Evolutionary conservation across 1,284 basidiomycete species (phyloP).

Genomic region (Ceratobasidium sp.): DNA sequence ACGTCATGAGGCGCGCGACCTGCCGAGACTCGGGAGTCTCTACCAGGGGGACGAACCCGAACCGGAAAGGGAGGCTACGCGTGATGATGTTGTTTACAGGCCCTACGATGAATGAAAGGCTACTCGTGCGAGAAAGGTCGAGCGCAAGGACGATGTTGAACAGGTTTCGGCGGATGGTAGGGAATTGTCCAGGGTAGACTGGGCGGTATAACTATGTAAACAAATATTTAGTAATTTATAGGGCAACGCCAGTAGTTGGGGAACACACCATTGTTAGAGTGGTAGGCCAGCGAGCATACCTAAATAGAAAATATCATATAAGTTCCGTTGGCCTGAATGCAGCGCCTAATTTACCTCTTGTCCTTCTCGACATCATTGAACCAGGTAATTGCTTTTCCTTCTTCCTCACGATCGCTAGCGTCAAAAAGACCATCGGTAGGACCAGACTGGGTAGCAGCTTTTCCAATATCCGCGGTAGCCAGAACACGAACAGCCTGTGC

Average conservation of each 20-base stretch:
- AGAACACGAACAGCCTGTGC: slow-evolving; percentile 79
- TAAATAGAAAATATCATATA: slow-evolving; percentile 50
- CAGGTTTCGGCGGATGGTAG: slow-evolving; percentile 76
- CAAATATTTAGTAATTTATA: slow-evolving; percentile 38
- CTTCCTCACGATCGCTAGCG: slow-evolving; percentile 87
- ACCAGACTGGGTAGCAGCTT: slow-evolving; percentile 64
- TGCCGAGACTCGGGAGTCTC: slow-evolving; percentile 72
- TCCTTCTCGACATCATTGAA: slow-evolving; percentile 94
- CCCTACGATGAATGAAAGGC: slow-evolving; percentile 72
- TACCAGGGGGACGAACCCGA: slow-evolving; percentile 84
- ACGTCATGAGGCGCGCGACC: slow-evolving; percentile 81
- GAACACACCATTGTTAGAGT: slow-evolving; percentile 65
- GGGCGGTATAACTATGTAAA: slow-evolving; percentile 73
- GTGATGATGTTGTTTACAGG: slow-evolving; percentile 77
- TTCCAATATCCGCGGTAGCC: slow-evolving; percentile 70
- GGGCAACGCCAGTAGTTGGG: slow-evolving; percentile 9
- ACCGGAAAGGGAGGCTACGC: slow-evolving; percentile 80
- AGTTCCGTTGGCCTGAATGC: neutral
- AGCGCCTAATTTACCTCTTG: slow-evolving; percentile 63
- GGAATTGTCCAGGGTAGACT: slow-evolving; percentile 82
- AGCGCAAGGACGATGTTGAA: slow-evolving; percentile 85
- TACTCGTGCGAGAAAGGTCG: slow-evolving; percentile 76
- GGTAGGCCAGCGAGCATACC: slow-evolving; percentile 69
- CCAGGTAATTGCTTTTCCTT: slow-evolving; percentile 81
- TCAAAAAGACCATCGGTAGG: slow-evolving; percentile 85